Evolutionary conservation across 2,329 filamentous ascomycete species (phyloP).

Genomic region (Trichophyton schoenleinii): DNA sequence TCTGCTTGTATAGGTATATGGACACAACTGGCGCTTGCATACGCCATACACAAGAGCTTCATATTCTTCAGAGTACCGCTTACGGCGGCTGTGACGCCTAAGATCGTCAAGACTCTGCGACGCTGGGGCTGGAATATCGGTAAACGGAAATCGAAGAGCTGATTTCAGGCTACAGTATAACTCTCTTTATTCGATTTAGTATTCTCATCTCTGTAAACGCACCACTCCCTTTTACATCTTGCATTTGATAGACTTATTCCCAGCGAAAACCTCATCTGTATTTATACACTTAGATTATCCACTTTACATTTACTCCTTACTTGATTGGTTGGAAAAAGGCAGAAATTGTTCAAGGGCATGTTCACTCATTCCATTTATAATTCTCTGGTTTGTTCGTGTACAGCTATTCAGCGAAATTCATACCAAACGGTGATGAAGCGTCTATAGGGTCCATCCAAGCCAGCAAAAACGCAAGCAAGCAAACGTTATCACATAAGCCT

Average conservation of each 20-base stretch:
- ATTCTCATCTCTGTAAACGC: not conserved
- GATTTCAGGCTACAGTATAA: not conserved
- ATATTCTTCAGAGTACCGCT: slow-evolving; percentile 92
- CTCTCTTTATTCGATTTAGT: not conserved
- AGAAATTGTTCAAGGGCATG: not conserved
- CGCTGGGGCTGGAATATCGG: slow-evolving; percentile 93
- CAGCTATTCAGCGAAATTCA: not conserved
- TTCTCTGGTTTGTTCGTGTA: slow-evolving; percentile 1
- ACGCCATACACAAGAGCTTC: slow-evolving; percentile 95
- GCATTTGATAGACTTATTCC: not conserved
- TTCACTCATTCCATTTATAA: slow-evolving; percentile 1
- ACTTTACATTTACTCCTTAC: too few relatives aligned
- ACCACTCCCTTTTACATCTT: not conserved
- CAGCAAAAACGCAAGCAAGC: not conserved
- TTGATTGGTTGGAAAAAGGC: not conserved
- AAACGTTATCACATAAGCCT: slow-evolving; percentile 3
- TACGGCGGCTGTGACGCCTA: slow-evolving; percentile 79
- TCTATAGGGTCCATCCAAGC: slow-evolving; percentile 3
- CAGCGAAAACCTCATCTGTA: not conserved
- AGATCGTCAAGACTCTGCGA: slow-evolving; percentile 78
- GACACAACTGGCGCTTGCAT: slow-evolving; percentile 86
- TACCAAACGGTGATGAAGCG: not conserved
- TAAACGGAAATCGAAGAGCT: slow-evolving; percentile 34
- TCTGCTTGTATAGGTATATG: slow-evolving; percentile 44
- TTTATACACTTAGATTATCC: not conserved